A percentile compares a stretch with the other conserved stretches of the same genome.
These are phyloP conservation scores for Phytophthora hibernalis DNA, from an alignment of 352 stramenopile genomes.

Conservation along the genomic window DNA sequence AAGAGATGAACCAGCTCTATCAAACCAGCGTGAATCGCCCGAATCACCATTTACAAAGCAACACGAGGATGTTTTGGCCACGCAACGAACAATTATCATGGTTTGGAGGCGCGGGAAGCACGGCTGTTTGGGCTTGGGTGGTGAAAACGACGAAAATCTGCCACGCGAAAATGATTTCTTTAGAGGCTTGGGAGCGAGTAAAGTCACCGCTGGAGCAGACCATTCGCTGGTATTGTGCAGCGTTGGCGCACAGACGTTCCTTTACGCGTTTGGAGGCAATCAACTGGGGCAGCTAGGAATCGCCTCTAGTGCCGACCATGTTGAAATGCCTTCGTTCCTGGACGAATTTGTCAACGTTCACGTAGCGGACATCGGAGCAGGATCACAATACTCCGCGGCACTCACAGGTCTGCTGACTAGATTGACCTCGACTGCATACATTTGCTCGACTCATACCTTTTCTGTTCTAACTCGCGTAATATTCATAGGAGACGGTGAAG, in stretches of 20 bases:
- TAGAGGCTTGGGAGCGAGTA: constrained; percentile 51
- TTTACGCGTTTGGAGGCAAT: constrained; percentile 83
- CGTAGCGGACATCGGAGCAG: constrained; percentile 58
- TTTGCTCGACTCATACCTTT: neutral
- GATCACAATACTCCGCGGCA: constrained; percentile 59
- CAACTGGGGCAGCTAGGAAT: constrained; percentile 68
- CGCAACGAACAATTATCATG: constrained; percentile 53
- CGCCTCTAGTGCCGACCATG: constrained; percentile 35
- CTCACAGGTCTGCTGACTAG: constrained; percentile 43
- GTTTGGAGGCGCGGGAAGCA: constrained; percentile 50
- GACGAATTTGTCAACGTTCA: constrained; percentile 56
- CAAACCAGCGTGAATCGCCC: neutral
- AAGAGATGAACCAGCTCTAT: constrained; percentile 3
- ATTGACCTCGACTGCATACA: neutral
- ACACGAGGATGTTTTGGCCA: constrained; percentile 5
- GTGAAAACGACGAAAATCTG: constrained; percentile 23
- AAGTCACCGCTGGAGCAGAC: constrained; percentile 60
- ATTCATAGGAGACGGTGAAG: constrained; percentile 53
- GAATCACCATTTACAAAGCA: neutral
- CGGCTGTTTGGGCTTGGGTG: constrained; percentile 71
- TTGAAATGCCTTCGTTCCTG: constrained; percentile 67
- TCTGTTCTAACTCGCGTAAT: neutral
- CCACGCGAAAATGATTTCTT: constrained; percentile 70
- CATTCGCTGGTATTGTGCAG: constrained; percentile 73
- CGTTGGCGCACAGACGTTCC: constrained; percentile 43